Percentiles rank a stretch among this genome's conserved stretches.
Evolutionary conservation across 108 stramenopile genomes (phyloP).

Genomic region (Cyclotella atomus): DNA sequence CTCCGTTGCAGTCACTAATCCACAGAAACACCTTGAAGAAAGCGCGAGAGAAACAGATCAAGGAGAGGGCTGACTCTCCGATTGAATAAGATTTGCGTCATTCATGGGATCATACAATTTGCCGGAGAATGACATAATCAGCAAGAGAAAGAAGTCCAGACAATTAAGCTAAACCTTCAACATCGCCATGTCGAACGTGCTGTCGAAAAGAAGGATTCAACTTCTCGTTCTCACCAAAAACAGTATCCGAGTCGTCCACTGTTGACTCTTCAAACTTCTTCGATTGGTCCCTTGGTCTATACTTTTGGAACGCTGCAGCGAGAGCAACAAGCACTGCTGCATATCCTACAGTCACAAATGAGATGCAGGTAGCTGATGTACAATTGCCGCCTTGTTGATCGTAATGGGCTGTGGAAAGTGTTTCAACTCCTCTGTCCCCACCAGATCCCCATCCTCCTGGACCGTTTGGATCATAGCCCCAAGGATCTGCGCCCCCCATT

Average conservation of each 20-base stretch:
- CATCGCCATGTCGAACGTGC: not conserved
- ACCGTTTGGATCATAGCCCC: not conserved
- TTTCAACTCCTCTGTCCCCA: too few relatives aligned
- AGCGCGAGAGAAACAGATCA: too few relatives aligned
- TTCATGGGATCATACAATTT: too few relatives aligned
- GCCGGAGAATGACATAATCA: not conserved
- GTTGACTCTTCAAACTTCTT: constrained; percentile 21
- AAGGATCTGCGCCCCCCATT: not conserved
- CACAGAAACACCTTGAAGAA: too few relatives aligned
- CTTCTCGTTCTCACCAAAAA: constrained; percentile 28
- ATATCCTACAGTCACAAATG: constrained; percentile 60
- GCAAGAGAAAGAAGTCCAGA: not conserved
- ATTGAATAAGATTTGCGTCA: not conserved
- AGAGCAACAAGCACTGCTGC: constrained; percentile 41
- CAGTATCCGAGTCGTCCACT: constrained; percentile 20
- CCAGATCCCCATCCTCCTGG: not conserved
- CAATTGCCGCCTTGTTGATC: constrained; percentile 21
- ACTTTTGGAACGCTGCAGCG: constrained; percentile 45
- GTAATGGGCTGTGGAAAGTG: not conserved
- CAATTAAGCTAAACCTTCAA: not conserved
- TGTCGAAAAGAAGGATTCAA: constrained; percentile 31
- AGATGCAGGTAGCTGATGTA: constrained; percentile 55
- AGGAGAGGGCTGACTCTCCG: too few relatives aligned
- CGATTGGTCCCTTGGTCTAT: constrained; percentile 32
- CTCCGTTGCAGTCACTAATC: too few relatives aligned